These are phyloP conservation scores for Lunasporangiospora selenospora DNA, from an alignment of 192 early-diverging fungal species.

Conservation along the genomic window DNA sequence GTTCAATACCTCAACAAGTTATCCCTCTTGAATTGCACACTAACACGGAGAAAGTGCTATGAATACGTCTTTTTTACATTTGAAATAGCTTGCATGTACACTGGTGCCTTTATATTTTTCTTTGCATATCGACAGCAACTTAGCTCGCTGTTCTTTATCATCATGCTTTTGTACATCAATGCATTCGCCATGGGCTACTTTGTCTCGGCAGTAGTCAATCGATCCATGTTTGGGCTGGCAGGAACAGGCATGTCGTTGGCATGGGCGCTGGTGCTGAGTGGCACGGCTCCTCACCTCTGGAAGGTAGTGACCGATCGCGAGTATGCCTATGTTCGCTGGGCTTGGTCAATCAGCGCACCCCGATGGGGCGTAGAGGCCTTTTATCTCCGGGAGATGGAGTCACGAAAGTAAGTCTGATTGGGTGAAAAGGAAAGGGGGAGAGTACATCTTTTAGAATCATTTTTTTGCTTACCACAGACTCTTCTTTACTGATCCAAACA, in stretches of 20 bases:
- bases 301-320: slow-evolving; percentile 31
- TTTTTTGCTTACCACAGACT: background rate
- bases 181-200: slow-evolving; percentile 66
- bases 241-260: slow-evolving; percentile 65
- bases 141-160: slow-evolving; percentile 37
- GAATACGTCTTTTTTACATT: background rate
- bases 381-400: slow-evolving; percentile 59
- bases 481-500: background rate
- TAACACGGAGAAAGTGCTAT: no score
- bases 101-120: slow-evolving; percentile 60
- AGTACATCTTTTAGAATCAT: background rate
- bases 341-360: slow-evolving; percentile 61
- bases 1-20: no score
- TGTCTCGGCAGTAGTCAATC: slow-evolving; percentile 53
- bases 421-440: no score
- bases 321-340: slow-evolving; percentile 51
- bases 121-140: slow-evolving; percentile 49
- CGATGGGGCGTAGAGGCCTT: slow-evolving; percentile 68
- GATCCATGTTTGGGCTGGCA: slow-evolving; percentile 51
- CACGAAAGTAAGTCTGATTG: slow-evolving; percentile 16
- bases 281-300: slow-evolving; percentile 56
- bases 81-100: slow-evolving; percentile 54
- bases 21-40: background rate
- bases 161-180: slow-evolving; percentile 56
- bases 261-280: slow-evolving; percentile 60